These are phyloP conservation scores for Suillus subluteus DNA, from an alignment of 768 basidiomycete species.

Conservation along the genomic window DNA sequence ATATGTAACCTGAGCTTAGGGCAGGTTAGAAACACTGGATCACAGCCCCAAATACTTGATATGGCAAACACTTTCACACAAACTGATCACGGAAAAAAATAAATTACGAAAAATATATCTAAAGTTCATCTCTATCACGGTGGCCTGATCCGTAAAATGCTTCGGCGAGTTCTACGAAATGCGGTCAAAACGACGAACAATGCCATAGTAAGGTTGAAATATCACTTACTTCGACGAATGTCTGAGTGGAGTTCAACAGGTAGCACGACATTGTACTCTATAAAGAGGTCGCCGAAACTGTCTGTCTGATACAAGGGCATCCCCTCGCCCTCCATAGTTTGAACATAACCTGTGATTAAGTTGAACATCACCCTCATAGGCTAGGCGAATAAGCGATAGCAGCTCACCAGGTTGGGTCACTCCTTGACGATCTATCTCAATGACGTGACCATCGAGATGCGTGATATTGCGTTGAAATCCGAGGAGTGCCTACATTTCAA, in stretches of 20 bases:
- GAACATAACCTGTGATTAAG: conserved; percentile 67
- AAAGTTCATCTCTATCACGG: conserved; percentile 44
- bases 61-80: conserved; percentile 1
- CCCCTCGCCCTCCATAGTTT: conserved; percentile 85
- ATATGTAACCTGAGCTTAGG: conserved; percentile 30
- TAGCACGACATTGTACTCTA: conserved; percentile 93
- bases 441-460: conserved; percentile 85
- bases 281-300: conserved; percentile 78
- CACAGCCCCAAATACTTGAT: conserved; percentile 1
- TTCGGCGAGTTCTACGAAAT: conserved; percentile 53
- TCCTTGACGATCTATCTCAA: conserved; percentile 69
- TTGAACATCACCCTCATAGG: not conserved
- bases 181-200: conserved; percentile 8
- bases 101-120: conserved; percentile 10
- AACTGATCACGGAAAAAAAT: not conserved
- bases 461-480: conserved; percentile 94
- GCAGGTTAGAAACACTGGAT: conserved; percentile 32
- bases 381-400: not conserved
- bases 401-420: conserved; percentile 89
- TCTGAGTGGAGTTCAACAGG: conserved; percentile 72
- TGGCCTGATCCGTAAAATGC: conserved; percentile 49
- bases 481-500: conserved; percentile 72
- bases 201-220: not conserved
- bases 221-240: conserved; percentile 72
- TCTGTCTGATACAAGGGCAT: conserved; percentile 74